A percentile compares a stretch with the other conserved stretches of the same genome.
Evolutionary conservation across 495 filamentous ascomycete species (phyloP).

Genomic region (Glarea lozoyensis): DNA sequence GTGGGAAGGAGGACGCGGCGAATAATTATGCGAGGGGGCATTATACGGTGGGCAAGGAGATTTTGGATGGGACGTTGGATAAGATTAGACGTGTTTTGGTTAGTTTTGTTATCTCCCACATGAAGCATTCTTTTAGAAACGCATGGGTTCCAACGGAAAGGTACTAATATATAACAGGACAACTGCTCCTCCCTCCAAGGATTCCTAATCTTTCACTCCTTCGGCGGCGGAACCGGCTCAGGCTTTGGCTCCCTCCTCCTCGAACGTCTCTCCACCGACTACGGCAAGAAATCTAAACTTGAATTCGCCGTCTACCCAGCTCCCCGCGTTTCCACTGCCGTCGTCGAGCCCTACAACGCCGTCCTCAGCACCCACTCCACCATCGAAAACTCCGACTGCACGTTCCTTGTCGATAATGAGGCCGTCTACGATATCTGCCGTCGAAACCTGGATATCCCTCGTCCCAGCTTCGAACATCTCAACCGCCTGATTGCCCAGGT

Average conservation of each 20-base stretch:
- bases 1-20: conserved; percentile 88
- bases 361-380: conserved; percentile 88
- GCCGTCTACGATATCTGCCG: conserved; percentile 87
- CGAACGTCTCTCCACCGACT: conserved; percentile 81
- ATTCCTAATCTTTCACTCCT: conserved; percentile 91
- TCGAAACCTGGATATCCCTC: conserved; percentile 79
- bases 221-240: conserved; percentile 86
- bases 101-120: too few species aligned
- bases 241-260: conserved; percentile 83
- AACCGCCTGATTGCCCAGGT: conserved; percentile 89
- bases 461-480: conserved; percentile 77
- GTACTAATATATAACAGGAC: conserved; percentile 39
- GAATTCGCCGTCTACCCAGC: conserved; percentile 88
- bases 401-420: conserved; percentile 89
- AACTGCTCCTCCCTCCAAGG: conserved; percentile 88
- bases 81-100: conserved; percentile 66
- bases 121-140: conserved; percentile 31
- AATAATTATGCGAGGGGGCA: conserved; percentile 95
- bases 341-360: conserved; percentile 91
- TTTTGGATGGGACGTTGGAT: conserved; percentile 75
- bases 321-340: conserved; percentile 75
- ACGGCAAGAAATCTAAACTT: conserved; percentile 91
- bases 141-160: not conserved
- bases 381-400: conserved; percentile 88
- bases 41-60: conserved; percentile 89